Base-by-base conservation (phyloP, 352 stramenopile species). In the Pythium biforme region DNA sequence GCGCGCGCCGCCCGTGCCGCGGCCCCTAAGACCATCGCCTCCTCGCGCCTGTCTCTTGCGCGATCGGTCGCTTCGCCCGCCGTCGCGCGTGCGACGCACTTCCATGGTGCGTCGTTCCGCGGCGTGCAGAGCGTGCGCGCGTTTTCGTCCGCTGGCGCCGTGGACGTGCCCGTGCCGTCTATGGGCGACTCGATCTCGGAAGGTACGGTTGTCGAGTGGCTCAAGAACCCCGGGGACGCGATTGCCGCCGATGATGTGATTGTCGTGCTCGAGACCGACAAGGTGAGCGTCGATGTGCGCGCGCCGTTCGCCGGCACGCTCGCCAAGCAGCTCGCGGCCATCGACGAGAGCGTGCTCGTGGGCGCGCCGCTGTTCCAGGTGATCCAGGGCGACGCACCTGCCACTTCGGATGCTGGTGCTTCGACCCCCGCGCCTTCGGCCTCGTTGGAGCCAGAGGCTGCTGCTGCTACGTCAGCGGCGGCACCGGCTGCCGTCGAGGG, bases 231-330 rank as follows among this genome's bases (percentile, higher is more conserved):
- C 0, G 97, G 97, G 37, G 96, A 99, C 64, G 88, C 78, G 40
- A 89, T 99, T 40, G 76, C 89, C 8, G 84, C 87, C 43, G 97
- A 99, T 72, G 97, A 99, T 34, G 96, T 99, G n/a, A 89, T 99
- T 1, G 88, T 98, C n/a, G 90, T 98, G 48, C 80, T 99, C 8
- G 97, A 99, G 79, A 99, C 97, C 11, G 97, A 99, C 76, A 99
- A 62, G 33, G 56, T 63, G 4, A 63, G 56, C 25, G 88, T 98
- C 15, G 91, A 97, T 56, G 90, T 98, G 25, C 84, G 95, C 22
- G 91, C 96, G 47, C 86, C 92, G 8, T 91, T 97, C 63, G 81
- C 84, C 8, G 97, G 97, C 33, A 83, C 79, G 50, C 76, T 99
- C 53, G 83, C 84, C 4, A 84, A 98, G 77, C 83, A 97, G 86